Conservation (phyloP, 129 eudicot genomes). For the Artemisia annua region DNA sequence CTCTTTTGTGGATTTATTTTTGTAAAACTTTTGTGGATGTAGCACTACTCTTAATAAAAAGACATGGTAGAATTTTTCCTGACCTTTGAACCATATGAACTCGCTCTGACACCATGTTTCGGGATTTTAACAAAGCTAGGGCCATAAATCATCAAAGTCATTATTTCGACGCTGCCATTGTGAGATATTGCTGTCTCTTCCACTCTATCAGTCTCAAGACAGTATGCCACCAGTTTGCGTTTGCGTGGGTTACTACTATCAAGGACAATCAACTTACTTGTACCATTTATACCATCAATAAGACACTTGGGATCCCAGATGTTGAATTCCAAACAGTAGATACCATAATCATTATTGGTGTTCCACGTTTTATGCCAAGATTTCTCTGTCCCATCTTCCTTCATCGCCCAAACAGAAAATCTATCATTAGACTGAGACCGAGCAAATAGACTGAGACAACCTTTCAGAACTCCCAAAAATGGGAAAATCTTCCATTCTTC, state of each 20-base stretch:
- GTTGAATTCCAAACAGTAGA: neutral
- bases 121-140: too few relatives aligned
- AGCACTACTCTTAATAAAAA: too few relatives aligned
- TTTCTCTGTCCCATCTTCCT: slow-evolving; percentile 42
- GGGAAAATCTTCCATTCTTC: neutral
- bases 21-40: too few relatives aligned
- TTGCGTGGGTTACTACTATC: neutral
- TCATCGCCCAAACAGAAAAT: slow-evolving; percentile 52
- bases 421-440: slow-evolving; percentile 22
- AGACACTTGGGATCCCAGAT: neutral
- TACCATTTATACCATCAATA: neutral
- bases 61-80: too few relatives aligned
- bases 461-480: slow-evolving; percentile 35
- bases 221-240: neutral
- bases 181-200: neutral
- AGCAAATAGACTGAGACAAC: slow-evolving; percentile 38
- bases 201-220: neutral
- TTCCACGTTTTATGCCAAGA: slow-evolving; percentile 42
- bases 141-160: too few relatives aligned
- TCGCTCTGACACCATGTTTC: too few relatives aligned
- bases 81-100: too few relatives aligned
- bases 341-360: neutral
- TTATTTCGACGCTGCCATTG: too few relatives aligned
- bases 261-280: neutral
- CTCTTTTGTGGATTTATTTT: too few relatives aligned